Conservation (phyloP, 345 rosid genomes). For the Cardamine resedifolia region DNA sequence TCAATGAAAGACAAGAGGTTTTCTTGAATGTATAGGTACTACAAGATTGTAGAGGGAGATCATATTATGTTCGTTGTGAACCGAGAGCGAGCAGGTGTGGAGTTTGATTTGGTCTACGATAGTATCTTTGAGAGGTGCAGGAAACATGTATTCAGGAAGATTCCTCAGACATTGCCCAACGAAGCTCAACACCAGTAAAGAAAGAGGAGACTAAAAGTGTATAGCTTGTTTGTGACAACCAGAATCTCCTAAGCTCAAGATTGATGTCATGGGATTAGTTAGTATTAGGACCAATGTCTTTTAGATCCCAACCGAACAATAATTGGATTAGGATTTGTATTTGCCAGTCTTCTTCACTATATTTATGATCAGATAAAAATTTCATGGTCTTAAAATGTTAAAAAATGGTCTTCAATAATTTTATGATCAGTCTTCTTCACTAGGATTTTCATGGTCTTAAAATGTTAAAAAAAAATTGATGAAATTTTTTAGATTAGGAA, state of each 20-base stretch:
- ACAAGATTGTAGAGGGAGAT: conserved; percentile 89
- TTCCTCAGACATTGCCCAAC: conserved; percentile 57
- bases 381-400: background rate
- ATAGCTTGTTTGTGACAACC: conserved; percentile 15
- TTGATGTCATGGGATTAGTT: background rate
- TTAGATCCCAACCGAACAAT: background rate
- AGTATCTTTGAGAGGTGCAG: conserved; percentile 90
- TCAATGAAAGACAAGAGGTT: background rate
- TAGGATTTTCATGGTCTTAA: background rate
- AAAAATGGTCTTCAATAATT: background rate
- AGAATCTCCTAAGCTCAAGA: background rate
- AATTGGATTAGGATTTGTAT: background rate
- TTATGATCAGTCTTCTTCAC: background rate
- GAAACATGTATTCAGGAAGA: conserved; percentile 71
- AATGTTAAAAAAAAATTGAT: background rate
- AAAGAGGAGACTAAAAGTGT: background rate
- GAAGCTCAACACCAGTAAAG: conserved; percentile 35
- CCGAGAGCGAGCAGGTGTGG: conserved; percentile 90
- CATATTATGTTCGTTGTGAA: conserved; percentile 77
- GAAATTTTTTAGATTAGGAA: background rate
- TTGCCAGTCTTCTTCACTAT: background rate
- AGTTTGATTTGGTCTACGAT: conserved; percentile 87
- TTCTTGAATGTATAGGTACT: conserved; percentile 58
- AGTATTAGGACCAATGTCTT: background rate
- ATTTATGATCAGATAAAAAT: too few relatives aligned